Evolutionary conservation across 176 grass and related monocot species (phyloP), one percentile per base, ranked within the genome.

Genomic region (Thalia dealbata): DNA sequence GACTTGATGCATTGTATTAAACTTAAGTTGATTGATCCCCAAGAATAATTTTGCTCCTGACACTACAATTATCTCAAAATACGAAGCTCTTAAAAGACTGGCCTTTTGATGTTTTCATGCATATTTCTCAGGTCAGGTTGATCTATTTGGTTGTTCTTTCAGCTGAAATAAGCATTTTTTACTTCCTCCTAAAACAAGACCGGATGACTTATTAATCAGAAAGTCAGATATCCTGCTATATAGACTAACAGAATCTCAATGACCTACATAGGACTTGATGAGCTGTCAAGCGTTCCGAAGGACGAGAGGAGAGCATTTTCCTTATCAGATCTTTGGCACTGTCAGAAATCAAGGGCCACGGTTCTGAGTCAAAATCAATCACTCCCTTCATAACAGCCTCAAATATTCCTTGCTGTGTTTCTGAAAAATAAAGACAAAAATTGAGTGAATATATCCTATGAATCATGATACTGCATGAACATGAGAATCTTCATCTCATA

Each of bases 321-420:
- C 52, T 91, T 63, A 99, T 93, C 59, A 99, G 81, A 87, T 99
- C 90, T 78, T 99, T 99, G 22, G 95, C 95, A 26, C 95, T 95
- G 44, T 89, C 83, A 81, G 95, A 99, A 52, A 99, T 99, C 69
- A 95, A 73, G 26, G 95, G 95, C 95, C 95, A 99, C 30, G 95
- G 95, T 22, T 95, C 95, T 69, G 88, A 91, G 71, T 89, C 87
- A 83, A 99, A 99, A 86, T 99, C 95, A 67, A 99, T 99, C 10
- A 46, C 74, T 58, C 90, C 90, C 79, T 95, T 95, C 75, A 99
- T 64, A 81, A 99, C 90, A 65, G 95, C 95, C 88, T 99, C 95
- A 73, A 99, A 99, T 89, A 99, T 99, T 76, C 95, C 95, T 89
- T 99, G 92, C 21, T 96, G 92, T 29, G 92, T 92, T 79, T 96